phyloP scores from a whole-genome alignment of 179 eudicot species.

The Corrigiola litoralis region DNA sequence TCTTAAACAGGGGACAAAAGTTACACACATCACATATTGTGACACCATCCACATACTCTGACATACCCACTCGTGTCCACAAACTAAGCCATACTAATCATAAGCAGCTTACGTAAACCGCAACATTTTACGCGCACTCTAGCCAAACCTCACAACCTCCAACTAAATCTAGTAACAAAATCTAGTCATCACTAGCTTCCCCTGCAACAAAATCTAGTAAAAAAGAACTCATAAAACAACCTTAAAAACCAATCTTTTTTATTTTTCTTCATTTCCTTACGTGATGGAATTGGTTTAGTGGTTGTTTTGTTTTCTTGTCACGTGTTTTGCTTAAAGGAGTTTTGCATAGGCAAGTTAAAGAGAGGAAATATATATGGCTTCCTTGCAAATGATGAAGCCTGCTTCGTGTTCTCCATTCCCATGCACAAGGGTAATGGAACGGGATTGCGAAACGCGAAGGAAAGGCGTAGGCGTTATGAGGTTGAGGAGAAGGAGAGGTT shows the following conservation, averaged over 20 bases:
- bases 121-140: slow-evolving; percentile 6
- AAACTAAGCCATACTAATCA: too few species aligned
- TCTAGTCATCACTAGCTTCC: too few species aligned
- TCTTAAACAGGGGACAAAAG: background rate
- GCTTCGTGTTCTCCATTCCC: slow-evolving; percentile 29
- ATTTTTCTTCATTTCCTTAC: background rate
- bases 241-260: background rate
- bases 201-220: background rate
- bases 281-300: slow-evolving; percentile 16
- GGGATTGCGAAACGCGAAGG: slow-evolving; percentile 15
- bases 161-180: too few species aligned
- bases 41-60: slow-evolving; percentile 8
- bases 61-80: background rate
- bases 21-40: background rate
- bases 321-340: background rate
- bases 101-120: background rate
- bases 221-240: too few species aligned
- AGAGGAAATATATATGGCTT: slow-evolving; percentile 36
- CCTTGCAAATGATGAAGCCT: slow-evolving; percentile 49
- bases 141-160: background rate
- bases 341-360: background rate
- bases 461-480: slow-evolving; percentile 25
- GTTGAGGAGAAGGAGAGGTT: slow-evolving; percentile 22
- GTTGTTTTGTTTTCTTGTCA: background rate
- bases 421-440: slow-evolving; percentile 23